A percentile compares a stretch with the other conserved stretches of the same genome.
phyloP scores from a whole-genome alignment of 2,329 filamentous ascomycete genomes.

The Cryphonectria nitschkei region DNA sequence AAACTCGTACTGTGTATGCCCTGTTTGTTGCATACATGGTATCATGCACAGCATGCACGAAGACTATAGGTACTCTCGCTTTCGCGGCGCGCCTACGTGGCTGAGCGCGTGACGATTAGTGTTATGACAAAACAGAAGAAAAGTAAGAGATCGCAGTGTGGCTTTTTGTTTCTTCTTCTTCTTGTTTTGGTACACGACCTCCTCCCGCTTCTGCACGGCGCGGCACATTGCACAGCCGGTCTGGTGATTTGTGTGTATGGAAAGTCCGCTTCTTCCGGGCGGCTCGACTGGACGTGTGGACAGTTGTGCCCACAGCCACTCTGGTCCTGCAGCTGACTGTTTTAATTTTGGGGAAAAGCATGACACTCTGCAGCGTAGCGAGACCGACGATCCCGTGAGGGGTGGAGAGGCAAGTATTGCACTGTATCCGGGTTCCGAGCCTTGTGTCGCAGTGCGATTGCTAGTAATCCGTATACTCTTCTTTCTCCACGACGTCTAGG shows the following conservation, averaged over 20 bases:
- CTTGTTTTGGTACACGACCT: not conserved
- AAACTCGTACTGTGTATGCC: not conserved
- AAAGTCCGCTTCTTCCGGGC: not conserved
- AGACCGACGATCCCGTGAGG: not conserved
- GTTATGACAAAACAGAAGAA: not conserved
- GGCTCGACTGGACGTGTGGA: not conserved
- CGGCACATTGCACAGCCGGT: not conserved
- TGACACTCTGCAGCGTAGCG: not conserved
- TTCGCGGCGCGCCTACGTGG: not conserved
- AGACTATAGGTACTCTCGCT: not conserved
- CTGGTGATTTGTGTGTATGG: not conserved
- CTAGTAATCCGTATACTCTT: not conserved
- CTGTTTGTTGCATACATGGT: slow-evolving; percentile 1
- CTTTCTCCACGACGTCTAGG: not conserved
- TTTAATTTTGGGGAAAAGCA: slow-evolving; percentile 3
- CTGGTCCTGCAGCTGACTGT: not conserved
- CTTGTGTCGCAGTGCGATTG: not conserved
- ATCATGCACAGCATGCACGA: not conserved
- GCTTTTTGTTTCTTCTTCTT: not conserved
- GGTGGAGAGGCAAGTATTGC: not conserved
- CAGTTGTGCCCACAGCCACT: slow-evolving; percentile 13
- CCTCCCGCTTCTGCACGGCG: not conserved
- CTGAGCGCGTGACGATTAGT: not conserved
- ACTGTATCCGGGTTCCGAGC: slow-evolving; percentile 6
- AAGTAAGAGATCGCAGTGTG: not conserved